Evolutionary conservation across 1,139 yeast species (phyloP), one percentile per base, ranked within the genome.

Genomic region (Saccharomycopsis phalli): DNA sequence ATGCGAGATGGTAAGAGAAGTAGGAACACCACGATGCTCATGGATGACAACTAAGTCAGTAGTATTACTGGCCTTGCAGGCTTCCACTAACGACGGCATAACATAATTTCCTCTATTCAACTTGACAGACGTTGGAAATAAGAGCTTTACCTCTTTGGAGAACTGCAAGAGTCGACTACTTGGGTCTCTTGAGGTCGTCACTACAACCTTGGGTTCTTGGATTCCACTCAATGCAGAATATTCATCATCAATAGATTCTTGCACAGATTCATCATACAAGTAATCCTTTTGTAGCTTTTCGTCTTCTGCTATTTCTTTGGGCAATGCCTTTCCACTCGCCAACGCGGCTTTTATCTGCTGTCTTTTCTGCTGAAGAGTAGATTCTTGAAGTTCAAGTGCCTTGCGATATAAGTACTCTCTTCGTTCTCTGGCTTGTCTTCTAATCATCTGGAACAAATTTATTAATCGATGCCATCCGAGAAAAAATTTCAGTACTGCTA

Each of bases 11-110:
- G 98, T 91, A 46, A 91, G 56, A 1, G 96, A 84, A 0, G 96
- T 87, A 38, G 99, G 99, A 0, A 86, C 91, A 71, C 99, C 99
- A 61, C 99, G 73, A 61, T 91, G 98, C 59, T 91, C 99, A 60
- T 91, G 98, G 31, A 93, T 63, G 4, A 93, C 70, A 18, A 91
- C 67, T 53, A 93, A 63, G 57, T 91, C 99, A 2, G 94, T 80
- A 8, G 91, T 76, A 8, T 76, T 76, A 1, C 81, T 70, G 29
- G 78, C 72, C 43, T 80, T 74, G 60, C 97, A 87, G 2, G 95
- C 87, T 37, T 80, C 74, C 3, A 87, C 95, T 38, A 91, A 65
- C 44, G 82, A 82, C 1, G 94, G 82, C 65, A 91, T 75, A 46
- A 93, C 73, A 49, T 88, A 81, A 54, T 81, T 84, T 69, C 99